Base-by-base conservation (phyloP, 768 basidiomycete genomes). In the Tylopilus intermedius region DNA sequence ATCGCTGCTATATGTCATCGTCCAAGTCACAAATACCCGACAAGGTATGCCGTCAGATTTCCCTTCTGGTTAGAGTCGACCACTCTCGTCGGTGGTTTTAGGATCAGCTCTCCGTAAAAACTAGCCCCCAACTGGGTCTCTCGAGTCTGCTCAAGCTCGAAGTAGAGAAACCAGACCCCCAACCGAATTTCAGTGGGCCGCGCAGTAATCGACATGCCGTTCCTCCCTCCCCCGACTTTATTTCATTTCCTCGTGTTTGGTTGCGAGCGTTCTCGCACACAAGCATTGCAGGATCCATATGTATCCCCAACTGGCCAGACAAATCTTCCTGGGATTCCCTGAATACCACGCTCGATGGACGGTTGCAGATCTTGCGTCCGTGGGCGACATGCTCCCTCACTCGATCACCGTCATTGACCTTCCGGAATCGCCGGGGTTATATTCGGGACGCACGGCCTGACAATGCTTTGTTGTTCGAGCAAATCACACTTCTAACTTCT, bases 361-460 rank as follows among this genome's bases (percentile, higher is more conserved):
- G 45, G 1, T 47, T 59, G 2, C 45, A 54, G 24, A 11, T 40
- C 1, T 37, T 59, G 22, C 41, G 58, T 33, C 58, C 58, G 4
- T 60, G 54, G 58, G 58, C 58, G 22, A 58, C 58, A 10, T 18
- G 18, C 18, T 18, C 18, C 18, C 18, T 18, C 18, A 18, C 18
- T 18, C 18, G 18, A 18, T 18, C 18, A 18, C 18, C 18, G 18
- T 18, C 18, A 18, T 18, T 18, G 18, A 18, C 18, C 18, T 18
- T 18, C 18, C 18, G 18, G 18, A 18, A 18, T 18, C 18, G 18
- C 18, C 18, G 18, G 18, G 18, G 18, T 18, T 18, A 18, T 18
- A 18, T 18, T 18, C 18, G 18, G 18, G 18, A 18, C 18, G 18
- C 18, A 18, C 18, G 18, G 18, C 18, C 18, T 18, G 18, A 18